Conservation (phyloP, 177 flowering plant species). For the Tripterygium wilfordii region DNA sequence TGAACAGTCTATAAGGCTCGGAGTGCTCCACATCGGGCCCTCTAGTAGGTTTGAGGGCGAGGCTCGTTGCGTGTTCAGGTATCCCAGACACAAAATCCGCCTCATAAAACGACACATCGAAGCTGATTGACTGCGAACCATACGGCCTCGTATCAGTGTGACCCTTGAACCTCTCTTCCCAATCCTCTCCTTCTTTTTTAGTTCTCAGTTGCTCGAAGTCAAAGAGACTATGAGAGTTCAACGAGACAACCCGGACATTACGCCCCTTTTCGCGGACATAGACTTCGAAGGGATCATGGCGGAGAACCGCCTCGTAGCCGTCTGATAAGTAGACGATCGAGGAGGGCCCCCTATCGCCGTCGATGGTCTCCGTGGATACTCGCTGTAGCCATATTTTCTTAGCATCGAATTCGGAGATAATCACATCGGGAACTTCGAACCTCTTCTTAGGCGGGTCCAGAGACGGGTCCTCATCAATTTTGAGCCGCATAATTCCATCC, state of each 20-base stretch:
- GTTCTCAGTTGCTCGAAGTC: conserved; percentile 86
- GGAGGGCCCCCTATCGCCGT: conserved; percentile 34
- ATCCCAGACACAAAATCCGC: conserved; percentile 88
- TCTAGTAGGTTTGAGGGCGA: conserved; percentile 70
- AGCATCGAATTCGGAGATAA: conserved; percentile 42
- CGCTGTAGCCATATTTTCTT: conserved; percentile 75
- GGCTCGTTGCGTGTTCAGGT: conserved; percentile 86
- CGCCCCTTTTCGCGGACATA: conserved; percentile 53
- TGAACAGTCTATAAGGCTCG: conserved; percentile 90
- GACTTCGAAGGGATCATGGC: conserved; percentile 82
- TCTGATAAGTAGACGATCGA: conserved; percentile 55
- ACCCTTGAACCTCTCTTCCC: conserved; percentile 77
- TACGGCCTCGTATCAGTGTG: conserved; percentile 85
- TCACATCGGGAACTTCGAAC: conserved; percentile 82
- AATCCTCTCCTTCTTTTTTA: conserved; percentile 77
- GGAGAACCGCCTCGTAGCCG: conserved; percentile 68
- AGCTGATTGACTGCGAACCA: conserved; percentile 95
- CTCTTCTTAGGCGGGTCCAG: conserved; percentile 60
- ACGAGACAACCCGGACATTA: conserved; percentile 36
- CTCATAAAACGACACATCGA: conserved; percentile 86
- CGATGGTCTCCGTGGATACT: conserved; percentile 28
- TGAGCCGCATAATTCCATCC: conserved; percentile 62
- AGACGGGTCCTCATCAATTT: conserved; percentile 67
- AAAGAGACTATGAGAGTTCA: conserved; percentile 82
- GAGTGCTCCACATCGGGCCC: conserved; percentile 86